These are phyloP conservation scores for Tolypocladium nubicola DNA, from an alignment of 2,329 filamentous ascomycete genomes.

Conservation along the genomic window DNA sequence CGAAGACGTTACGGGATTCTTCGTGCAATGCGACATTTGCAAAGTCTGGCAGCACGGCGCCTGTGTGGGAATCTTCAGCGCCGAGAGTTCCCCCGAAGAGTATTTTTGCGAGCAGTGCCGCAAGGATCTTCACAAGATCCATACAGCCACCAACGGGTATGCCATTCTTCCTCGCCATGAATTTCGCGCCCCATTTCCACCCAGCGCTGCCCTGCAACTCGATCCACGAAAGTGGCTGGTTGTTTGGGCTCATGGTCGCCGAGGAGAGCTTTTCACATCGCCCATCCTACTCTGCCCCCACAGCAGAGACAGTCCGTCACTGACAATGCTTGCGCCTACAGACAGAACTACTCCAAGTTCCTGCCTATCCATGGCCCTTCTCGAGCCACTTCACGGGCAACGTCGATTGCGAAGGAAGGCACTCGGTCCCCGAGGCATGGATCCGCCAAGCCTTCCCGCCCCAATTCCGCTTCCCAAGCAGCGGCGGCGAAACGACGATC, in stretches of 20 bases:
- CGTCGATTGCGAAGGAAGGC: constrained; percentile 54
- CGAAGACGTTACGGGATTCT: constrained; percentile 87
- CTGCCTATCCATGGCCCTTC: constrained; percentile 47
- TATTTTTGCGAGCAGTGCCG: constrained; percentile 97
- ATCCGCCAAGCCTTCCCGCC: constrained; percentile 45
- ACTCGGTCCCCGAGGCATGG: constrained; percentile 42
- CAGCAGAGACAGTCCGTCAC: constrained; percentile 8
- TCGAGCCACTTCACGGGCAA: constrained; percentile 49
- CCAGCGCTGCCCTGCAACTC: background rate
- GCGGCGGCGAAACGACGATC: constrained; percentile 75
- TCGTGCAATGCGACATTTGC: constrained; percentile 95
- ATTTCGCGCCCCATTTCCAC: background rate
- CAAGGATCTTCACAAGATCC: constrained; percentile 81
- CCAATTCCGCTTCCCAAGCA: constrained; percentile 39
- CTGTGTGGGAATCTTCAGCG: constrained; percentile 93
- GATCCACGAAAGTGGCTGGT: background rate
- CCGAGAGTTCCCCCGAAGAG: constrained; percentile 85
- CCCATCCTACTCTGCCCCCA: background rate
- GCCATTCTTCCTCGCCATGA: constrained; percentile 19
- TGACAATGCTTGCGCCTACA: constrained; percentile 28
- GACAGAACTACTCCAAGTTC: constrained; percentile 58
- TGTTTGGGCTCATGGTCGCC: background rate
- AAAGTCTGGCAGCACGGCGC: constrained; percentile 99
- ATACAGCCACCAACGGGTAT: constrained; percentile 75
- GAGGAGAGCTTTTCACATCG: background rate